phyloP scores from a whole-genome alignment of 768 basidiomycete genomes.

The Kwoniella shandongensis region DNA sequence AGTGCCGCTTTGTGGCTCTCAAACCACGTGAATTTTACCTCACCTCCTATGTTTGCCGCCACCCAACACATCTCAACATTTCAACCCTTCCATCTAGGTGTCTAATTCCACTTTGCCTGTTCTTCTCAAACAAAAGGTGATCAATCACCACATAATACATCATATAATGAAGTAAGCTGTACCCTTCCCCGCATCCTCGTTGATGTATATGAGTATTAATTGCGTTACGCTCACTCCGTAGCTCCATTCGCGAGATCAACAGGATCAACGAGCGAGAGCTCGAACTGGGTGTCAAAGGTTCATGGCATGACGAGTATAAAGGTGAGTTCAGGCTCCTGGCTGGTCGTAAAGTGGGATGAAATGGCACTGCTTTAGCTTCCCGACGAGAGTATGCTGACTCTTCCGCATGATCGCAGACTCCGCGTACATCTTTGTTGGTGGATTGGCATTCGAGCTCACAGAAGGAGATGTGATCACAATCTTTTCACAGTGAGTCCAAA shows the following conservation, averaged over 20 bases:
- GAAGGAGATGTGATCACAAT: constrained; percentile 97
- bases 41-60: too few relatives aligned
- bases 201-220: too few relatives aligned
- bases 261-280: constrained; percentile 90
- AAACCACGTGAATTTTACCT: too few relatives aligned
- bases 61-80: too few relatives aligned
- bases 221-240: too few relatives aligned
- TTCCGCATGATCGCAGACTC: constrained; percentile 63
- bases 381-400: neutral
- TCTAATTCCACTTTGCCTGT: too few relatives aligned
- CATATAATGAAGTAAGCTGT: too few relatives aligned
- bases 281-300: constrained; percentile 66
- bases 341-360: neutral
- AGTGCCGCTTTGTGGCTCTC: too few relatives aligned
- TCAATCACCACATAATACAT: too few relatives aligned
- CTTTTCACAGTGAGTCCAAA: constrained; percentile 95
- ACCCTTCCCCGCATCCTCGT: too few relatives aligned
- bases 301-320: constrained; percentile 96
- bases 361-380: neutral
- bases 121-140: too few relatives aligned
- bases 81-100: too few relatives aligned
- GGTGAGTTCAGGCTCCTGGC: constrained; percentile 54
- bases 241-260: constrained; percentile 89
- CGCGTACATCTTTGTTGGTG: constrained; percentile 91
- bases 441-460: constrained; percentile 80